phyloP scores from a whole-genome alignment of 1,284 basidiomycete species.

The Trametes sp. region DNA sequence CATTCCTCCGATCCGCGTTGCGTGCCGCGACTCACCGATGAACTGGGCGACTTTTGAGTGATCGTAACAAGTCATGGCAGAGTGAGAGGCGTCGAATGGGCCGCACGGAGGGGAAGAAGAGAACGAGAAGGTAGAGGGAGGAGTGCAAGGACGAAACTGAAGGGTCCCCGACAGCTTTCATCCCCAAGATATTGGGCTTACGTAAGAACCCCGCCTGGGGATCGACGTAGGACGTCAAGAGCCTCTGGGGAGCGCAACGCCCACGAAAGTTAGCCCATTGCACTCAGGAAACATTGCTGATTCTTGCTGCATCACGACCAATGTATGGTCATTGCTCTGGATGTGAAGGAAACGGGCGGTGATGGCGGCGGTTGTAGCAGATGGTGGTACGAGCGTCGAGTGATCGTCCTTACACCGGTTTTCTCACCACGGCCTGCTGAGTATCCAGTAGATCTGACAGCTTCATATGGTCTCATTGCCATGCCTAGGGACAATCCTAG shows the following conservation, averaged over 20 bases:
- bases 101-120: constrained; percentile 12
- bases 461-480: too few relatives aligned
- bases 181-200: constrained; percentile 35
- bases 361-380: constrained; percentile 14
- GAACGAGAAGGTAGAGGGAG: constrained; percentile 22
- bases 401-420: constrained; percentile 3
- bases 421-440: too few relatives aligned
- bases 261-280: constrained; percentile 14
- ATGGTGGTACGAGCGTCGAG: constrained; percentile 23
- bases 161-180: constrained; percentile 24
- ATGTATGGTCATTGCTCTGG: constrained; percentile 4
- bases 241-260: constrained; percentile 11
- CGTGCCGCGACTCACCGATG: constrained; percentile 64
- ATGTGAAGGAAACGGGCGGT: constrained; percentile 10
- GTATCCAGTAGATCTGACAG: too few relatives aligned
- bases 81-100: constrained; percentile 9
- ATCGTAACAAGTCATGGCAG: constrained; percentile 71
- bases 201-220: constrained; percentile 29
- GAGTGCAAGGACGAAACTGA: constrained; percentile 20
- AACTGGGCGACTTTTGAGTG: constrained; percentile 86
- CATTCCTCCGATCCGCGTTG: background rate
- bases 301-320: background rate
- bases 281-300: background rate
- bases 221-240: constrained; percentile 20
- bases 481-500: too few relatives aligned